A percentile compares a stretch with the other conserved stretches of the same genome.
These are phyloP conservation scores for Lotus japonicus DNA, from an alignment of 306 rosid genomes.

Conservation along the genomic window DNA sequence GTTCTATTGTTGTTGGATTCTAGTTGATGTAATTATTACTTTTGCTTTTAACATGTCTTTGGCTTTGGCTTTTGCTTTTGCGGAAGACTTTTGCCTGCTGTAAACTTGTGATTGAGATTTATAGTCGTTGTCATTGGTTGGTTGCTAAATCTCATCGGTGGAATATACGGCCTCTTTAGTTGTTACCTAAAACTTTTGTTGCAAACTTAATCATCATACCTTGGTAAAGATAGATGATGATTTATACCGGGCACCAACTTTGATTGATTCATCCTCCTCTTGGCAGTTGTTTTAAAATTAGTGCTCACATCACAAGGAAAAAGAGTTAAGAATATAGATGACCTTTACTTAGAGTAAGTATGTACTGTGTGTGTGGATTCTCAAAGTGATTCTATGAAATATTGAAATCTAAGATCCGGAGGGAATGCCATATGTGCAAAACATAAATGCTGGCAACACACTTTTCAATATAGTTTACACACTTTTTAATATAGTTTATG, in stretches of 20 bases:
- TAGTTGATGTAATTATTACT: slow-evolving; percentile 50
- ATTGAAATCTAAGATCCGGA: not conserved
- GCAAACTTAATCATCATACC: slow-evolving; percentile 13
- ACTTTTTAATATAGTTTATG: no score
- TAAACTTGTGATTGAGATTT: slow-evolving; percentile 24
- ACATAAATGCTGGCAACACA: no score
- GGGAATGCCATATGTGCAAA: not conserved
- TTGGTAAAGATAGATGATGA: slow-evolving; percentile 14
- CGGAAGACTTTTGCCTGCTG: slow-evolving; percentile 10
- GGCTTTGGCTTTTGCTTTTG: slow-evolving; percentile 23
- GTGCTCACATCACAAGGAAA: not conserved
- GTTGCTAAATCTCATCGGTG: slow-evolving; percentile 39
- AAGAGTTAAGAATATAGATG: not conserved
- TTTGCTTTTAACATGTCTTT: slow-evolving; percentile 25
- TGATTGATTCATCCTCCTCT: slow-evolving; percentile 7
- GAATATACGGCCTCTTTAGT: slow-evolving; percentile 9
- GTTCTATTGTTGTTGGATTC: slow-evolving; percentile 35
- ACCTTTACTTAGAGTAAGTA: not conserved
- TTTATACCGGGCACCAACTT: slow-evolving; percentile 23
- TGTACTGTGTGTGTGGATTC: not conserved
- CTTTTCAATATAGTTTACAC: no score
- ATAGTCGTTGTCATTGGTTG: slow-evolving; percentile 25
- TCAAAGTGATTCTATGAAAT: not conserved
- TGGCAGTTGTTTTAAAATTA: not conserved
- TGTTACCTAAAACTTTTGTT: slow-evolving; percentile 19